A percentile compares a stretch with the other conserved stretches of the same genome.
Evolutionary conservation across 345 rosid species (phyloP).

Genomic region (Arabidopsis arenosa): DNA sequence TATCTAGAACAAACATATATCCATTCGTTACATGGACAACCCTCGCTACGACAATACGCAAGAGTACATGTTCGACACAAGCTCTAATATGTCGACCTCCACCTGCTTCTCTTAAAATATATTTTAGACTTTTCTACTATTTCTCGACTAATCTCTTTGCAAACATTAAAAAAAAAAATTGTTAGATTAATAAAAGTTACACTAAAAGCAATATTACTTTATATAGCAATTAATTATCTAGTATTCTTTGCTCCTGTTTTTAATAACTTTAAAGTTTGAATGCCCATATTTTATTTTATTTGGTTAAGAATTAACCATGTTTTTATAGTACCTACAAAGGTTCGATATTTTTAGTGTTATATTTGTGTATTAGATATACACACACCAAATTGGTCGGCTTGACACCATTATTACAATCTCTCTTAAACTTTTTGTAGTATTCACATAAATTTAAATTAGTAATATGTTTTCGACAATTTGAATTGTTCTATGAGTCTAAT

Average conservation of each 20-base stretch:
- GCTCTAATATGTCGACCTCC: not conserved
- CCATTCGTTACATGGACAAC: too few relatives aligned
- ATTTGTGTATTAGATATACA: too few relatives aligned
- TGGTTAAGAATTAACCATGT: not conserved
- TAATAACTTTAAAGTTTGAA: too few relatives aligned
- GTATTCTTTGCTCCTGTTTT: not conserved
- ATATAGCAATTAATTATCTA: not conserved
- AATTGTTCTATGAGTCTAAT: not conserved
- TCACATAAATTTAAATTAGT: too few relatives aligned
- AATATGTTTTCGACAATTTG: not conserved
- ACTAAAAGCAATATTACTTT: not conserved
- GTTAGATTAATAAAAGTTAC: too few relatives aligned
- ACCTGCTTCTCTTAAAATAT: not conserved
- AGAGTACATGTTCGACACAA: too few relatives aligned
- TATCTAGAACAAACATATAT: too few relatives aligned
- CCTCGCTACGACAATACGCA: not conserved
- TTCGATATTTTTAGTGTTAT: not conserved
- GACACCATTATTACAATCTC: not conserved
- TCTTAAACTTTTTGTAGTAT: not conserved
- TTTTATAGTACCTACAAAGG: constrained; percentile 5
- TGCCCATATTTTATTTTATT: not conserved
- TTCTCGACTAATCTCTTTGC: not conserved
- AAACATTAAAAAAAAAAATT: too few relatives aligned
- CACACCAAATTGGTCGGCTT: not conserved
- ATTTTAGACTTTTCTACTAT: not conserved